phyloP scores from a whole-genome alignment of 805 yeast species.

The Candida coquimbonensis region DNA sequence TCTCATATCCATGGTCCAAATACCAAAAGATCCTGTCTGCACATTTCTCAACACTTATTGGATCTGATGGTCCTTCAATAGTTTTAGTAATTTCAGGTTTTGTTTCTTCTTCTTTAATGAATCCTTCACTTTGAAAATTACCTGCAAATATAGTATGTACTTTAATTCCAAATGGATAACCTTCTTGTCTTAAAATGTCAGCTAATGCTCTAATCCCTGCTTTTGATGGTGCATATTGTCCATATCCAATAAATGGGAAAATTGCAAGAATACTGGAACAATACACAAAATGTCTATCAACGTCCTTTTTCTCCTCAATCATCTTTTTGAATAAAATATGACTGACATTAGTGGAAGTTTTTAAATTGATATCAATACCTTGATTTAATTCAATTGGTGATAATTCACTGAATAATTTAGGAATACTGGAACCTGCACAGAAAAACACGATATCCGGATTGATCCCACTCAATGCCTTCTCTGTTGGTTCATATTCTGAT shows the following conservation, averaged over 20 bases:
- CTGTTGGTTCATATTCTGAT: slow-evolving; percentile 45
- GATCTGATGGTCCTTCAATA: slow-evolving; percentile 79
- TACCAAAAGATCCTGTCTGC: slow-evolving; percentile 50
- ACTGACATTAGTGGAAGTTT: slow-evolving; percentile 61
- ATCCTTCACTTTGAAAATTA: slow-evolving; percentile 86
- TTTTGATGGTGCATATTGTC: slow-evolving; percentile 85
- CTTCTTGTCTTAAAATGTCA: slow-evolving; percentile 76
- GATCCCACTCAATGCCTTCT: slow-evolving; percentile 33
- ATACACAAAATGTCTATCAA: slow-evolving; percentile 46
- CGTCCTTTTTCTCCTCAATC: slow-evolving; percentile 17
- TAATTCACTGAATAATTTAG: slow-evolving; percentile 69
- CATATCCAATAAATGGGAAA: slow-evolving; percentile 87
- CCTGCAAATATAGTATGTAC: slow-evolving; percentile 83
- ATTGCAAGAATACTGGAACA: slow-evolving; percentile 76
- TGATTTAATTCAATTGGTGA: slow-evolving; percentile 46
- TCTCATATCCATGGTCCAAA: slow-evolving; percentile 59
- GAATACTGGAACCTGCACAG: slow-evolving; percentile 84
- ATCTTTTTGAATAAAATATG: slow-evolving; percentile 53
- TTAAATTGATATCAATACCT: slow-evolving; percentile 67
- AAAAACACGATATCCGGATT: slow-evolving; percentile 70
- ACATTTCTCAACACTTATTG: slow-evolving; percentile 63
- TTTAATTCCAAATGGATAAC: slow-evolving; percentile 55
- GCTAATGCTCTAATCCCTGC: slow-evolving; percentile 74
- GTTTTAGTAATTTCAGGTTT: slow-evolving; percentile 77
- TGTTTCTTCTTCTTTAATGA: slow-evolving; percentile 65